A percentile compares a stretch with the other conserved stretches of the same genome.
phyloP scores from a whole-genome alignment of 2,329 filamentous ascomycete genomes.

The Botrytis byssoidea region DNA sequence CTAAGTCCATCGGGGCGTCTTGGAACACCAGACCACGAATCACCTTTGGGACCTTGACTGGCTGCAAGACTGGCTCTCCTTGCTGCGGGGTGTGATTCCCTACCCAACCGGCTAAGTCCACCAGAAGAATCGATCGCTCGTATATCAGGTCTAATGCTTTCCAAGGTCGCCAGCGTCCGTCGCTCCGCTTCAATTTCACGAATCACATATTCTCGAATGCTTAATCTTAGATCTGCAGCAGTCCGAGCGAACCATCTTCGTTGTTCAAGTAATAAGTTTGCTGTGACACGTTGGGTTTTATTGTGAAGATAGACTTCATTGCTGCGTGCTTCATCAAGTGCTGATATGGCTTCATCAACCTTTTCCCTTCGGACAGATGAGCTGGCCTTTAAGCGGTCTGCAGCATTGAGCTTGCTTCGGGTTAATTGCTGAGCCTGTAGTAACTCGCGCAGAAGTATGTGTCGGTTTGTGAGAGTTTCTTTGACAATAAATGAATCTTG shows the following conservation, averaged over 20 bases:
- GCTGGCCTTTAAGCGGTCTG: slow-evolving; percentile 83
- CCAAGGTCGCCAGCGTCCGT: slow-evolving; percentile 85
- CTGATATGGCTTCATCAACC: slow-evolving; percentile 93
- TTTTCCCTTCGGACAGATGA: slow-evolving; percentile 89
- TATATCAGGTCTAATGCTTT: slow-evolving; percentile 89
- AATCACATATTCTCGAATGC: slow-evolving; percentile 87
- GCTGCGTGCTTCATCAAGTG: slow-evolving; percentile 81
- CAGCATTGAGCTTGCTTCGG: slow-evolving; percentile 77
- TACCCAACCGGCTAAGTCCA: slow-evolving; percentile 82
- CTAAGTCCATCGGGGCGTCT: slow-evolving; percentile 71
- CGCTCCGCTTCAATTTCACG: slow-evolving; percentile 95
- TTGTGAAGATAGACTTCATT: slow-evolving; percentile 78
- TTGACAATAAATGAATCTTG: slow-evolving; percentile 97
- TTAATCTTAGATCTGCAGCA: slow-evolving; percentile 75
- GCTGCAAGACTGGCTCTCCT: slow-evolving; percentile 77
- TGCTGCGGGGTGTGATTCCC: slow-evolving; percentile 75
- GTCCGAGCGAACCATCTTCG: slow-evolving; percentile 89
- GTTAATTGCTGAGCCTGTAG: slow-evolving; percentile 86
- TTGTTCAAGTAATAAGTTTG: slow-evolving; percentile 84
- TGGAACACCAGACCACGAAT: slow-evolving; percentile 94
- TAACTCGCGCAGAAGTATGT: slow-evolving; percentile 92
- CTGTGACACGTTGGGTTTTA: slow-evolving; percentile 86
- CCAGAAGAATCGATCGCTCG: slow-evolving; percentile 88
- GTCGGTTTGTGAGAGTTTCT: slow-evolving; percentile 94
- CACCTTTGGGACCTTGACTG: slow-evolving; percentile 94